Evolutionary conservation across 2,329 filamentous ascomycete species (phyloP).

Genomic region (Penicillium sp.): DNA sequence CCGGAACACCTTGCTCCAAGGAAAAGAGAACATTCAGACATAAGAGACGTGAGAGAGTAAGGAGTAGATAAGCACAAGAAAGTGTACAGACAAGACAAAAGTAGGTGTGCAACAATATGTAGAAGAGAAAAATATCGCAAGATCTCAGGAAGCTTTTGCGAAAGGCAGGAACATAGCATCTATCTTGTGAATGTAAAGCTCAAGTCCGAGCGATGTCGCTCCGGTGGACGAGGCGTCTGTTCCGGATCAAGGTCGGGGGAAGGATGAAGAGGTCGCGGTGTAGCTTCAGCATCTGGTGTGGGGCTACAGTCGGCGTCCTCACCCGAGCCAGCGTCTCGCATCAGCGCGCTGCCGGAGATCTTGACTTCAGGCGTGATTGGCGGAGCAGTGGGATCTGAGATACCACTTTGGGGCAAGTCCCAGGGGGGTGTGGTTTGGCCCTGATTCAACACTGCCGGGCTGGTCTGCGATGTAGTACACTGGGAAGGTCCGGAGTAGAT

Average conservation of each 20-base stretch:
- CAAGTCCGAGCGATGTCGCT: constrained; percentile 17
- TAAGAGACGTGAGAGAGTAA: constrained; percentile 22
- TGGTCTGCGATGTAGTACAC: constrained; percentile 1
- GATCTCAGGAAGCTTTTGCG: background rate
- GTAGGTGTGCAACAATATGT: constrained; percentile 12
- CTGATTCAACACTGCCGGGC: constrained; percentile 12
- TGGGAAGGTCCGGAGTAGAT: constrained; percentile 16
- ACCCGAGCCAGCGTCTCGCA: constrained; percentile 8
- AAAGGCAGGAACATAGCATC: background rate
- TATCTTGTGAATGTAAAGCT: constrained; percentile 8
- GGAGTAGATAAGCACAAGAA: constrained; percentile 12
- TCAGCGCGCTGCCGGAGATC: constrained; percentile 1
- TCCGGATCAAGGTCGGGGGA: constrained; percentile 22
- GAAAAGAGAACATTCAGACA: constrained; percentile 15
- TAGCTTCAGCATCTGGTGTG: constrained; percentile 27
- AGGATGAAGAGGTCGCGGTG: constrained; percentile 28
- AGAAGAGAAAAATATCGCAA: constrained; percentile 9
- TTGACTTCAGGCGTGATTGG: constrained; percentile 19
- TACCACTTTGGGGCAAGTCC: constrained; percentile 9
- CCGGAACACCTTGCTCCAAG: constrained; percentile 17
- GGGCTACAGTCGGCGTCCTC: constrained; percentile 17
- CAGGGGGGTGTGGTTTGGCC: constrained; percentile 29
- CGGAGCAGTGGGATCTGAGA: constrained; percentile 14
- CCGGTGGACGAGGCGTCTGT: constrained; percentile 21
- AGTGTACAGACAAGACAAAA: constrained; percentile 14